Base-by-base conservation (phyloP, 2,329 filamentous ascomycete species). In the Decorospora gaudefroyi region DNA sequence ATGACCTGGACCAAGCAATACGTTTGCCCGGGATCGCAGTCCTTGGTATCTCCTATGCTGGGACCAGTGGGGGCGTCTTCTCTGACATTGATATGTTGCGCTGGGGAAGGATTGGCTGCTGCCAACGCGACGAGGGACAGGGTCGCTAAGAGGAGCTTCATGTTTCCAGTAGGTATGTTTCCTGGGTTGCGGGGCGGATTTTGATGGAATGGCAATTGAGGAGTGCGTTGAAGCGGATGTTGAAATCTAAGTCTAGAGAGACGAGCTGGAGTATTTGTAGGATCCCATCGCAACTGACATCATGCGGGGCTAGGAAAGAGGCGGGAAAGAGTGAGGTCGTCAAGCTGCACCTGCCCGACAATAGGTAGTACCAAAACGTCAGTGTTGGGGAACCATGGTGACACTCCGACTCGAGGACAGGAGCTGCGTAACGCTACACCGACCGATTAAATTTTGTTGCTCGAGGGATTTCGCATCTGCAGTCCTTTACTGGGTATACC, bases 1-100 rank as follows among this genome's bases (percentile, higher is more conserved):
- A 54, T 19, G 16, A 57, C 46, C 25, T 46, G 36, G 22, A 34
- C 33, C 16, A 46, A 49, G 39, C 55, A 60, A 42, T 55, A 57
- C 6, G 36, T 16, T n/a, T 31, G 27, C 8, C 41, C 45, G 5
- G 48, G 27, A 9, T 53, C 23, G 36, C 48, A 56, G 10, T 39
- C 40, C 4, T 27, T 32, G 3, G 34, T 25, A 16, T 29, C 12
- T 26, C 9, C 6, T 15, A 10, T 16, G 1, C 26, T 12, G n/a
- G 35, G 17, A 13, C 23, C 10, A 7, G 7, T 38, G 4, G 30
- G 22, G 28, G 32, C 32, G 3, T 28, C 30, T 26, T 23, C 27
- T 12, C 34, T 36, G 2, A 26, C 13, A 22, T 9, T 13, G 3
- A 27, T n/a, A 10, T 23, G 8, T 8, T 48, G 23, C 2, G 13